phyloP scores from a whole-genome alignment of 345 rosid genomes.

The Euphorbia tirucalli region DNA sequence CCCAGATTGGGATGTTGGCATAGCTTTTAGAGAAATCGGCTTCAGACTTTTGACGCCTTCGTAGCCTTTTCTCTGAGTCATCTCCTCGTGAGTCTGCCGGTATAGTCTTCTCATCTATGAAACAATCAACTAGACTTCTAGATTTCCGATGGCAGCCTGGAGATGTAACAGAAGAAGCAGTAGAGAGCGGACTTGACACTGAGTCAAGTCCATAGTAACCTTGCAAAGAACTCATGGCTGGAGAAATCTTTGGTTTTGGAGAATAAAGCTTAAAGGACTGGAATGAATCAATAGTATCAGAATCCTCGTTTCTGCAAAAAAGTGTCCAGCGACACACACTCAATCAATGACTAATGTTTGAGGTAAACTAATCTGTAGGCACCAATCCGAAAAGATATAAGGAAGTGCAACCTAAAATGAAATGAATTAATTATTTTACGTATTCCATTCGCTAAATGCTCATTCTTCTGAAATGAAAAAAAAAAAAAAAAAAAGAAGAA shows the following conservation, averaged over 20 bases:
- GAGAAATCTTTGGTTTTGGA: conserved; percentile 23
- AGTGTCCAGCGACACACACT: conserved; percentile 1
- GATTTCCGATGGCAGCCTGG: conserved; percentile 23
- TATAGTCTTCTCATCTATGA: conserved; percentile 32
- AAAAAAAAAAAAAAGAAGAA: no score
- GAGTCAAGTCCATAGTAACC: conserved; percentile 28
- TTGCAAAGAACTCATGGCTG: conserved; percentile 30
- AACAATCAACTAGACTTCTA: conserved; percentile 54
- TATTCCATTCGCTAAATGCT: no score
- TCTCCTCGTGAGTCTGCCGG: conserved; percentile 26
- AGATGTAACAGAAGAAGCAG: conserved; percentile 14
- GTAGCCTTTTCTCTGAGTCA: conserved; percentile 32
- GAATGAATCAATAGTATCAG: conserved; percentile 53
- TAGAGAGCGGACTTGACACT: no score
- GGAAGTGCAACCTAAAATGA: no score
- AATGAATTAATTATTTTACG: no score
- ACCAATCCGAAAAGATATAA: no score
- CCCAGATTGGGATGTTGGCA: conserved; percentile 12
- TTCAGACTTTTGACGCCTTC: conserved; percentile 73
- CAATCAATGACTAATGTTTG: no score
- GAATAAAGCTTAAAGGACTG: conserved; percentile 23
- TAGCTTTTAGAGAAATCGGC: conserved; percentile 34
- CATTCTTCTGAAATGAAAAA: no score
- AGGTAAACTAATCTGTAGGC: no score
- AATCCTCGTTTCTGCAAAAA: conserved; percentile 54